These are phyloP conservation scores for Xanthoconium stramineum DNA, from an alignment of 768 basidiomycete species.

Conservation along the genomic window DNA sequence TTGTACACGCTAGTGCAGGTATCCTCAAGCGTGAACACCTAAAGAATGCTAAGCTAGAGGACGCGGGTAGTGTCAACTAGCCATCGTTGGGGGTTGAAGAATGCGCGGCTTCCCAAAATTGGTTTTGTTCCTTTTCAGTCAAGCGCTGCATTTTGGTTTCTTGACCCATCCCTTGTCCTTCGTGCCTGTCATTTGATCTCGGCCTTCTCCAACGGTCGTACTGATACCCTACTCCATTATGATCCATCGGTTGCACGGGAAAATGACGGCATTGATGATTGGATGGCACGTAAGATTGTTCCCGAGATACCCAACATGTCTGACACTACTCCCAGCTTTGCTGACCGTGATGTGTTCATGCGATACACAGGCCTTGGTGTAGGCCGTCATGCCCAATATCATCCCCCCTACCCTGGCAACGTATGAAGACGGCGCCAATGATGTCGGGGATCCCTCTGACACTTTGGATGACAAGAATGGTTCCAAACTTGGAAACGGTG, in stretches of 20 bases:
- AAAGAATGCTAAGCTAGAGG: conserved; percentile 42
- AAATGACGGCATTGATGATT: not conserved
- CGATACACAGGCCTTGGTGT: too few species aligned
- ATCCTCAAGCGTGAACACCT: conserved; percentile 93
- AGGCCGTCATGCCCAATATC: too few species aligned
- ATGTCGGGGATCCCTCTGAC: too few species aligned
- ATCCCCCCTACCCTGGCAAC: too few species aligned
- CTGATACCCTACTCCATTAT: conserved; percentile 3
- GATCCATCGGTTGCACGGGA: not conserved
- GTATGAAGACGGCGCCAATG: too few species aligned
- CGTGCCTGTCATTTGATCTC: conserved; percentile 26
- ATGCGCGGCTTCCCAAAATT: conserved; percentile 16
- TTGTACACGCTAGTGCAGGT: conserved; percentile 94
- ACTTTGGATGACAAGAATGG: too few species aligned
- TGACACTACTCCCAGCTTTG: too few species aligned
- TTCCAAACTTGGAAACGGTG: too few species aligned
- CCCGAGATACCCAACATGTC: too few species aligned
- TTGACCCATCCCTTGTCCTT: conserved; percentile 11
- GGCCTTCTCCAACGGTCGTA: conserved; percentile 18
- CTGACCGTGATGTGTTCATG: too few species aligned
- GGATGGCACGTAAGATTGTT: conserved; percentile 9
- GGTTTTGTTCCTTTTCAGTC: conserved; percentile 16
- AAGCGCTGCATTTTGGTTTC: conserved; percentile 10
- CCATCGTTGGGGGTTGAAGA: conserved; percentile 6
- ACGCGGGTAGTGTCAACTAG: conserved; percentile 39